Percentiles rank a stretch among this genome's conserved stretches.
Conservation (phyloP, 2,329 filamentous ascomycete species). For the Fusarium ramigenum region DNA sequence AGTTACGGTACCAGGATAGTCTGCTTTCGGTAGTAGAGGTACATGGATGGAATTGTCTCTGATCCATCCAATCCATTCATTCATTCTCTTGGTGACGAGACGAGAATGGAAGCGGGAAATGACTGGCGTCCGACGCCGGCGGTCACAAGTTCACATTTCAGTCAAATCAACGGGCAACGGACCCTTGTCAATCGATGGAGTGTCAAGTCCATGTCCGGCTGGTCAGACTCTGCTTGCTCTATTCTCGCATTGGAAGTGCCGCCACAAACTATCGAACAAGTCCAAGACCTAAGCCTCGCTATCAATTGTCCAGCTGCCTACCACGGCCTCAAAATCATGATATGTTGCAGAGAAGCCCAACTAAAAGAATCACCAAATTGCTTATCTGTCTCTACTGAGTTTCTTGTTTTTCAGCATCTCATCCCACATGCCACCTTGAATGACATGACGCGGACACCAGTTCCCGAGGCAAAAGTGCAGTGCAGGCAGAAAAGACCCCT, state of each 20-base stretch:
- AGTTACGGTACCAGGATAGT: conserved; percentile 7
- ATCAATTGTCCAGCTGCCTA: conserved; percentile 21
- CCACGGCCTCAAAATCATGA: not conserved
- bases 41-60: conserved; percentile 12
- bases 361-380: conserved; percentile 5
- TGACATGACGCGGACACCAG: conserved; percentile 25
- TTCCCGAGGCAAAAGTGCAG: conserved; percentile 24
- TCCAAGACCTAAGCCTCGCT: conserved; percentile 13
- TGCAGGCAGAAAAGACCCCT: conserved; percentile 13
- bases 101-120: conserved; percentile 20
- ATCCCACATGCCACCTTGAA: conserved; percentile 21
- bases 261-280: conserved; percentile 28
- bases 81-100: not conserved
- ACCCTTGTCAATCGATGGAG: conserved; percentile 13
- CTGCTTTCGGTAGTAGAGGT: conserved; percentile 28
- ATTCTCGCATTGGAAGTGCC: conserved; percentile 21
- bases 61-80: not conserved
- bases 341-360: not conserved
- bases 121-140: conserved; percentile 36
- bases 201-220: conserved; percentile 5
- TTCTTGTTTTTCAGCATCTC: not conserved
- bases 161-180: conserved; percentile 22
- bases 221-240: conserved; percentile 1
- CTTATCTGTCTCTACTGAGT: not conserved
- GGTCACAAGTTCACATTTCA: conserved; percentile 40